Evolutionary conservation across 1,284 basidiomycete species (phyloP).

Genomic region (Phaffia rhodozyma): DNA sequence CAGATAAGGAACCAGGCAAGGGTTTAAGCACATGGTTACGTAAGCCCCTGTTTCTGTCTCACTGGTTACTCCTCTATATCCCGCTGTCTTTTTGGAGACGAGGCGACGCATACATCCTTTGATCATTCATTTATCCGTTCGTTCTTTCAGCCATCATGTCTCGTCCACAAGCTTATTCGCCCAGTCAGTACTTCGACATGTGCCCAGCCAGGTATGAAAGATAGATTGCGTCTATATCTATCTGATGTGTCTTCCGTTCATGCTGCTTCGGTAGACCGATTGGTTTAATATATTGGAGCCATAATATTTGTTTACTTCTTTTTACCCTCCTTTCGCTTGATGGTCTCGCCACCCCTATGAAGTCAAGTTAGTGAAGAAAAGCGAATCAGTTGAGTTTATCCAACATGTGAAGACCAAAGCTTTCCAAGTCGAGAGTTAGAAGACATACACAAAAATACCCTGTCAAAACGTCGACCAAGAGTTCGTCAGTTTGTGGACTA

Average conservation of each 20-base stretch:
- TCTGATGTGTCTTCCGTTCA: neutral
- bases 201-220: neutral
- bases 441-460: conserved; percentile 17
- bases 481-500: neutral
- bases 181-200: neutral
- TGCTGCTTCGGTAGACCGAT: neutral
- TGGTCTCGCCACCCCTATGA: conserved; percentile 14
- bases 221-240: neutral
- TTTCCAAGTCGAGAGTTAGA: neutral
- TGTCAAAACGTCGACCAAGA: neutral
- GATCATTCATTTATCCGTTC: neutral
- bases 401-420: neutral
- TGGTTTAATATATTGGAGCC: neutral
- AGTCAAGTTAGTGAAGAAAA: neutral
- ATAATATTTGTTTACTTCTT: conserved; percentile 11
- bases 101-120: too few species aligned
- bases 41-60: neutral
- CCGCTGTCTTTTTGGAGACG: too few species aligned
- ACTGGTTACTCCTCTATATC: too few species aligned
- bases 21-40: too few species aligned
- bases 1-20: neutral
- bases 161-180: neutral
- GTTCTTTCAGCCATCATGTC: neutral
- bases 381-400: neutral
- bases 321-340: conserved; percentile 18